Percentiles rank a stretch among this genome's conserved stretches.
Evolutionary conservation across 768 basidiomycete species (phyloP).

Genomic region (Kwoniella sp.): DNA sequence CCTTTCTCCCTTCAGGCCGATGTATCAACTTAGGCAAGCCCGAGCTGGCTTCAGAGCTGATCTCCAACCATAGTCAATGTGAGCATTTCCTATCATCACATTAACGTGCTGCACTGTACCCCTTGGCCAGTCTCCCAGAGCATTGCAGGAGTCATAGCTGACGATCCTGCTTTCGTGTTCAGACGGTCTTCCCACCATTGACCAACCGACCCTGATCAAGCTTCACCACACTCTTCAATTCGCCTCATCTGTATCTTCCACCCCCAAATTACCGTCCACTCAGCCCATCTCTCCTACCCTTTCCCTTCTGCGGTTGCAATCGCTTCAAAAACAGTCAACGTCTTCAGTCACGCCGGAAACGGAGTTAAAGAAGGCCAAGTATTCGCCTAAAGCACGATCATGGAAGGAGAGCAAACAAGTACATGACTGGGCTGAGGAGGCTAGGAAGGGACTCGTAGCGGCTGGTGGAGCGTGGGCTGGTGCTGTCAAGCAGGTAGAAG

Average conservation of each 20-base stretch:
- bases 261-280: conserved; percentile 10
- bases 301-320: conserved; percentile 14
- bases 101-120: too few relatives aligned
- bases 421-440: conserved; percentile 6
- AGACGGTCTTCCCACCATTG: conserved; percentile 26
- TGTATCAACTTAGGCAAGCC: conserved; percentile 24
- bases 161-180: not conserved
- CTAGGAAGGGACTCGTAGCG: conserved; percentile 1
- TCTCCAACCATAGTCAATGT: conserved; percentile 23
- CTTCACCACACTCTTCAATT: conserved; percentile 20
- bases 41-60: conserved; percentile 17
- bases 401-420: conserved; percentile 11
- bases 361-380: not conserved
- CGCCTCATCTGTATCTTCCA: conserved; percentile 1
- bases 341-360: not conserved
- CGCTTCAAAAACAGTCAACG: not conserved
- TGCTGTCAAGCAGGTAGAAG: conserved; percentile 8
- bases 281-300: conserved; percentile 22
- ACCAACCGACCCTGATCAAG: conserved; percentile 20
- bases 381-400: conserved; percentile 7
- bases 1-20: too few relatives aligned
- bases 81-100: not conserved
- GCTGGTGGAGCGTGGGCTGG: conserved; percentile 24
- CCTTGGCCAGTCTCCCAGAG: too few relatives aligned
- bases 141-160: not conserved